Evolutionary conservation across 2,329 filamentous ascomycete genomes (phyloP).

Genomic region (Calonectria pseudoreteaudii): DNA sequence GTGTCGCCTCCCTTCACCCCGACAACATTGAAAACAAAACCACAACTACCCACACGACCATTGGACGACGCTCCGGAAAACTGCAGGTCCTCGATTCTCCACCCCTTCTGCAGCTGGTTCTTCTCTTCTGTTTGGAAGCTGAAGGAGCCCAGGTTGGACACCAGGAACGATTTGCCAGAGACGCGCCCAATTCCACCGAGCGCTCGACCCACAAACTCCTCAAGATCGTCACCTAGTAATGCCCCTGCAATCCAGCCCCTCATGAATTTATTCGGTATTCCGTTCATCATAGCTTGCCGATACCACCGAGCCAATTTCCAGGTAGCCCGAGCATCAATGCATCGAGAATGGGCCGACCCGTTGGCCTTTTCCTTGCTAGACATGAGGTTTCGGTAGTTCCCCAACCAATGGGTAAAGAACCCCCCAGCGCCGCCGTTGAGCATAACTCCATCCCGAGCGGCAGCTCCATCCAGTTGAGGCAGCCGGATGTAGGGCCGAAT

Average conservation of each 20-base stretch:
- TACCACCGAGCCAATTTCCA: slow-evolving; percentile 24
- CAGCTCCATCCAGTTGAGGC: slow-evolving; percentile 1
- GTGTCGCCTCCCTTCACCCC: slow-evolving; percentile 22
- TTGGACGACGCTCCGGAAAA: slow-evolving; percentile 26
- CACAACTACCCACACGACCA: slow-evolving; percentile 16
- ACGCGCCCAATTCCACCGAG: slow-evolving; percentile 16
- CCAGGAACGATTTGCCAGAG: slow-evolving; percentile 12
- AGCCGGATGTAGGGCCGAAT: slow-evolving; percentile 10
- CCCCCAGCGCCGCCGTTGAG: slow-evolving; percentile 21
- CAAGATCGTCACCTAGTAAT: slow-evolving; percentile 18
- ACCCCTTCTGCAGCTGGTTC: not conserved
- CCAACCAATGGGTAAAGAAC: slow-evolving; percentile 20
- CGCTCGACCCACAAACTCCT: slow-evolving; percentile 14
- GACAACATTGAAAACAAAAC: slow-evolving; percentile 22
- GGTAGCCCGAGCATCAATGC: slow-evolving; percentile 9
- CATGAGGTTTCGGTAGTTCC: slow-evolving; percentile 20
- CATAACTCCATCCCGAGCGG: slow-evolving; percentile 18
- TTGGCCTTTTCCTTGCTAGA: not conserved
- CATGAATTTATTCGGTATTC: slow-evolving; percentile 15
- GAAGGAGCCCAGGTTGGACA: slow-evolving; percentile 26
- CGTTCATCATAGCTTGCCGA: slow-evolving; percentile 2
- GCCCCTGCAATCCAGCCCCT: slow-evolving; percentile 19
- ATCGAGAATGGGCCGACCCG: not conserved
- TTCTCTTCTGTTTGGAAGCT: not conserved
- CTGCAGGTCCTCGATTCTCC: slow-evolving; percentile 24